Base-by-base conservation (phyloP, 2,329 filamentous ascomycete genomes). In the Cryphonectria radicalis region DNA sequence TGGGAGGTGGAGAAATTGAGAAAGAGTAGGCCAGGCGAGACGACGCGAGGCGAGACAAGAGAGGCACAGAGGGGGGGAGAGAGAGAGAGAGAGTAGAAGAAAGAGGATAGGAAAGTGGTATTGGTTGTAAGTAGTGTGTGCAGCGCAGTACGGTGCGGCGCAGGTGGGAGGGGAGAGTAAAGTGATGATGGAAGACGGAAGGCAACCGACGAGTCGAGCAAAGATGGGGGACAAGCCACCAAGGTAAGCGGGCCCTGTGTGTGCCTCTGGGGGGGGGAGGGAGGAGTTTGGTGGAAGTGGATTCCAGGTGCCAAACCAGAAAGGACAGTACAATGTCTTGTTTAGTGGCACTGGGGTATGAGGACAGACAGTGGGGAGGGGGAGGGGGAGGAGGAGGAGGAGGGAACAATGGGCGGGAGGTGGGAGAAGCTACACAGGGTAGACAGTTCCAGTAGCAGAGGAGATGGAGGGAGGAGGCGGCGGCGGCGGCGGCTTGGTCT, bases 71-170 rank as follows among this genome's bases (percentile, higher is more conserved):
- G 19, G 22, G 60, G 13, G 59, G 4, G n/a, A 59, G 25, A 60
- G 57, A 32, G 25, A 60, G 55, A 28, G 55, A 60, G 28, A 28
- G 28, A 63, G n/a, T 22, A 17, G 40, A 32, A 46, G n/a, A 13
- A 66, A 55, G 64, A 53, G 66, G 53, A 67, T 60, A 62, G 66
- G 66, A 67, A 67, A 60, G 55, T 60, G 66, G 66, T 60, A 67
- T 59, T 67, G 40, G 66, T 35, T 35, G 37, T 14, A 32, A 50
- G 19, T 19, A 22, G 43, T 50, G 43, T 50, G 63, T 22, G 63
- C 43, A 65, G 63, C 25, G 63, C 42, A 43, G 62, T 42, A 37
- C 62, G 14, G 62, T 14, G 62, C 62, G 35, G 62, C 13, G 62
- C 40, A 63, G 62, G 19, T 63, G 62, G 35, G n/a, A 25, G 19